Evolutionary conservation across 345 rosid genomes (phyloP), one percentile per base, ranked within the genome.

Genomic region (Excoecaria cochinchinensis): DNA sequence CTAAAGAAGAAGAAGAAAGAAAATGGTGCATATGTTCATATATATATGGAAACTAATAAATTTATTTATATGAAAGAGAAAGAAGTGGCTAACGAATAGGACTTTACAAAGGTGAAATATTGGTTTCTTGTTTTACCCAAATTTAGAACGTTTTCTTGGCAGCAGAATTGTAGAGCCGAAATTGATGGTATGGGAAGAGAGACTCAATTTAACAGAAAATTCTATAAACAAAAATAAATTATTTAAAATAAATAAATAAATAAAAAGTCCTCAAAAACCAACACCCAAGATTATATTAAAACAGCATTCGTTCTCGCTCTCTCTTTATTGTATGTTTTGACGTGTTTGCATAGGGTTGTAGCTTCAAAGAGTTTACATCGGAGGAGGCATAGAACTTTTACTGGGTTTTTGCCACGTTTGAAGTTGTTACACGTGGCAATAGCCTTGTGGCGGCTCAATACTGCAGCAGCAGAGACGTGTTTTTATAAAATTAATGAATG

Each of bases 141-240:
- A 8, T 66, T 75, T 78, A 61, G 80, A 78, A 69, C 14, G 66
- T 48, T 80, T 80, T 72, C 16, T 67, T 50, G 72, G 77, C n/a
- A 17, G 39, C 52, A 13, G 44, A 53, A 53, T 21, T 38, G 16
- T 25, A 64, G 50, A 73, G 42, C 69, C 70, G 80, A 78, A 76
- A 84, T 61, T 55, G 64, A 72, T 71, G 75, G 86, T 58, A 6
- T 58, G 48, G 48, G 48, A 2, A 58, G 24, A 40, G 11, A 52
- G 67, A 53, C 55, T 75, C 50, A 6, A n/a, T 77, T 8, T n/a
- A 56, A 40, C 66, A 56, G n/a, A 39, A 79, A 22, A 62, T 10
- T 62, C 6, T 0, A 47, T 11, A 47, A 69, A 47, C 7, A 24
- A 5, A 46, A 67, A 46, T 17, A 25, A 25, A 7, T 62, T 9